Base-by-base conservation (phyloP, 495 filamentous ascomycete species). In the Penicillium canescens region DNA sequence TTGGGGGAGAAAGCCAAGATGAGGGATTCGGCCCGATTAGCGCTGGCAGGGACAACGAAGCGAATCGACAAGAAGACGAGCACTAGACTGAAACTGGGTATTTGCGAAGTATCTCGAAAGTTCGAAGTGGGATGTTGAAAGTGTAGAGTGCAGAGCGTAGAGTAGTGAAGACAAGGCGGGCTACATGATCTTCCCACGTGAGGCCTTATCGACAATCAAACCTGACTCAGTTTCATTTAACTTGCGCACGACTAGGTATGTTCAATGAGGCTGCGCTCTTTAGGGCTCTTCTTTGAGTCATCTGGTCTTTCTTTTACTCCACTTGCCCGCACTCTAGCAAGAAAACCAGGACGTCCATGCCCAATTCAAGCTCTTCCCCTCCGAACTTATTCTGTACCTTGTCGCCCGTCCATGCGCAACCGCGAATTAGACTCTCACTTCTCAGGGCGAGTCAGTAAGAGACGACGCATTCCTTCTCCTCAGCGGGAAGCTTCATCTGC, bases 381-480 rank as follows among this genome's bases (percentile, higher is more conserved):
- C 51, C 56, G 33, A 34, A 21, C 39, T 12, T 46, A 23, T 35
- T n/a, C 58, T 49, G 44, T 42, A 45, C 43, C 42, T 41, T 45
- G 39, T 43, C 39, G 43, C 46, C 24, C n/a, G 59, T 64, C 56
- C 60, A 76, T 78, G 73, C 65, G 57, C 46, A 52, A 40, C 45
- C 57, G 53, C 14, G 54, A 67, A 60, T 20, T 33, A 14, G 47
- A 51, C 39, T 55, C 63, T 34, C 23, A 57, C 52, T 59, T 52
- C 38, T 52, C 61, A 26, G 60, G 65, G 28, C 67, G 63, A 54
- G 49, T 61, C 31, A 62, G 18, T 38, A 76, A 76, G 56, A 65
- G 65, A 46, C 60, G 68, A 54, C 71, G 72, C 21, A 58, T 74
- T 35, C 71, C 69, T 20, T 56, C 60, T 12, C 42, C 54, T 6